Evolutionary conservation across 1,139 yeast genomes (phyloP).

Genomic region (Diutina rugosa): DNA sequence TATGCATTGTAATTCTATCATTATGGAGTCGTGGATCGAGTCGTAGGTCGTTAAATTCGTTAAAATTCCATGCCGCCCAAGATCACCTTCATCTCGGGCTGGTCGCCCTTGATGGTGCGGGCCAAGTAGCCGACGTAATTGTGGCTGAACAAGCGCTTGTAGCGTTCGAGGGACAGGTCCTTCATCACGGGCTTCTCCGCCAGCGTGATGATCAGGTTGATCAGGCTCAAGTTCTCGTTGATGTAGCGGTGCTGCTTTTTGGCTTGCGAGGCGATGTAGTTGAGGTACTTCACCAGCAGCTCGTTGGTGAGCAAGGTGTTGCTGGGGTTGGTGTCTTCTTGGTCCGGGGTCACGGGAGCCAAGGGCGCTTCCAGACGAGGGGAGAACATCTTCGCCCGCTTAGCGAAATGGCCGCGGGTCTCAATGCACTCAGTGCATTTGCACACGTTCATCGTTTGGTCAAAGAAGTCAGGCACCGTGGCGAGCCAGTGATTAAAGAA

Average conservation of each 20-base stretch:
- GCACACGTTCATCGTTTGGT: conserved; percentile 7
- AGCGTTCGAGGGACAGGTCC: conserved; percentile 1
- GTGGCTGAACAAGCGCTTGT: conserved; percentile 3
- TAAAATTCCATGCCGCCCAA: conserved; percentile 2
- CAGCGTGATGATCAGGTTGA: conserved; percentile 12
- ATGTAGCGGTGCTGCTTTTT: conserved; percentile 11
- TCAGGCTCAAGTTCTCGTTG: conserved; percentile 12
- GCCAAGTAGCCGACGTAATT: background rate
- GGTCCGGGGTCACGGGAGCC: conserved; percentile 8
- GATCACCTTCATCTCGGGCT: background rate
- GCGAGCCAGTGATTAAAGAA: conserved; percentile 15
- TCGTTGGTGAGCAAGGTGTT: conserved; percentile 5
- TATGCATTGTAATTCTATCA: background rate
- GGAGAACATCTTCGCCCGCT: conserved; percentile 9
- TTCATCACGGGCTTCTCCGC: conserved; percentile 9
- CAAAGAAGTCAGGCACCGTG: conserved; percentile 7
- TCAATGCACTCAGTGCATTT: conserved; percentile 9
- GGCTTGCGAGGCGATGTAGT: conserved; percentile 10
- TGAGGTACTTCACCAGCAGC: conserved; percentile 10
- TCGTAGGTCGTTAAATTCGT: background rate
- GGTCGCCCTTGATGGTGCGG: background rate
- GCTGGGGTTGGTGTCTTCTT: conserved; percentile 1
- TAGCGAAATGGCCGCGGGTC: conserved; percentile 9
- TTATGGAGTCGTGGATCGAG: too few species aligned
- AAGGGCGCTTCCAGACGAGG: conserved; percentile 11